phyloP scores from a whole-genome alignment of 78 protist genomes.

The Dictyostelium intermedium region DNA sequence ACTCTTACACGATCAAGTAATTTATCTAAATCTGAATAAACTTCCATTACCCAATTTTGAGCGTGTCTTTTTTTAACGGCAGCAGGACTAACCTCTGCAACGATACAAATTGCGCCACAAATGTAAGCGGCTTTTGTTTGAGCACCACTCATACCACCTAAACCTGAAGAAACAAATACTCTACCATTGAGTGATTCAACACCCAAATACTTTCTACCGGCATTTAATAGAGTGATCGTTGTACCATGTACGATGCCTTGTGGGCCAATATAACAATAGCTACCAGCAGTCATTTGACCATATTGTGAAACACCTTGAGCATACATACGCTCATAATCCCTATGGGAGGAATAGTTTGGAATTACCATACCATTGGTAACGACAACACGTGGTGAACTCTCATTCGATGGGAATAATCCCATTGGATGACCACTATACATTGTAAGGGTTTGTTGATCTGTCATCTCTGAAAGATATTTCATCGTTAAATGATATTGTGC shows the following conservation, averaged over 20 bases:
- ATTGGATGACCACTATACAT: constrained; percentile 93
- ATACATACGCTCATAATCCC: constrained; percentile 90
- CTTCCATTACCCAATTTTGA: constrained; percentile 88
- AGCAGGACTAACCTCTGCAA: constrained; percentile 89
- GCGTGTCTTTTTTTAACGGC: constrained; percentile 85
- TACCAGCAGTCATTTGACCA: constrained; percentile 97
- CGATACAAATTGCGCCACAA: constrained; percentile 84
- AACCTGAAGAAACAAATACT: constrained; percentile 93
- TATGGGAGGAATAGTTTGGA: constrained; percentile 90
- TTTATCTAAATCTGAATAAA: constrained; percentile 52
- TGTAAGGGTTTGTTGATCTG: constrained; percentile 89
- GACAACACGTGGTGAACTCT: constrained; percentile 83
- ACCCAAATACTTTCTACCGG: constrained; percentile 89
- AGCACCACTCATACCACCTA: constrained; percentile 96
- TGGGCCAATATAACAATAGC: constrained; percentile 91
- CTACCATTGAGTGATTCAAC: constrained; percentile 29
- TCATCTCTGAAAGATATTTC: constrained; percentile 90
- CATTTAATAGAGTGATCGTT: constrained; percentile 92
- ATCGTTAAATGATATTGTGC: constrained; percentile 91
- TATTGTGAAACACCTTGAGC: constrained; percentile 91
- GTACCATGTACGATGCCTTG: constrained; percentile 97
- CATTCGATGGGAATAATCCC: constrained; percentile 83
- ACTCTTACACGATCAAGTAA: constrained; percentile 31
- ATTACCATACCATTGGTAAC: constrained; percentile 96
- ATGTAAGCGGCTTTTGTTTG: constrained; percentile 92